These are phyloP conservation scores for Aspergillus steynii DNA, from an alignment of 495 filamentous ascomycete species.

Conservation along the genomic window DNA sequence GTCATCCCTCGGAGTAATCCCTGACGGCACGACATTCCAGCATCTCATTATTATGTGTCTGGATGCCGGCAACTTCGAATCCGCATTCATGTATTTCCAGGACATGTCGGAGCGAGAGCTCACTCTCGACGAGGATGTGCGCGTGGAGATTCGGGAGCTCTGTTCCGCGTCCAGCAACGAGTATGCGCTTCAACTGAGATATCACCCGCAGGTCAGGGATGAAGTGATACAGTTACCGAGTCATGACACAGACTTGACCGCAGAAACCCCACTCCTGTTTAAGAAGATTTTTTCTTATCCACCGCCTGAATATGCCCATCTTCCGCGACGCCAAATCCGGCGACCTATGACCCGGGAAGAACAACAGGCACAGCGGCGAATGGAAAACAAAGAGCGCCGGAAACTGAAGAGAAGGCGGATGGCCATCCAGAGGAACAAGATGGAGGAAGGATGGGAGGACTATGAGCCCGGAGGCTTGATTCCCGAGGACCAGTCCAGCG, in stretches of 20 bases:
- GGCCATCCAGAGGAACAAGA: constrained; percentile 19
- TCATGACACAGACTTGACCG: constrained; percentile 9
- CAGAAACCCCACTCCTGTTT: not conserved
- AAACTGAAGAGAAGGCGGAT: constrained; percentile 23
- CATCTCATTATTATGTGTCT: constrained; percentile 66
- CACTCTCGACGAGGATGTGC: constrained; percentile 22
- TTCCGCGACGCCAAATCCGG: not conserved
- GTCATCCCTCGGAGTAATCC: constrained; percentile 58
- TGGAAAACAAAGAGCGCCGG: constrained; percentile 20
- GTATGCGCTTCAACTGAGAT: constrained; percentile 32
- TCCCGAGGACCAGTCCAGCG: constrained; percentile 11
- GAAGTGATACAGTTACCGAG: constrained; percentile 11
- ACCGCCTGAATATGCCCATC: not conserved
- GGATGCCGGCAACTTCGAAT: constrained; percentile 38
- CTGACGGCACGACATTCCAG: constrained; percentile 66
- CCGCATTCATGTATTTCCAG: constrained; percentile 42
- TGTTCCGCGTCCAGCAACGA: constrained; percentile 29
- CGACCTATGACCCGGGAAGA: constrained; percentile 12
- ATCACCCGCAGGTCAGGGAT: constrained; percentile 28
- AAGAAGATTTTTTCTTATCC: constrained; percentile 7
- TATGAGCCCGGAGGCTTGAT: constrained; percentile 22
- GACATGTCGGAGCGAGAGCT: constrained; percentile 35
- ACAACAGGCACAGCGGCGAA: constrained; percentile 18
- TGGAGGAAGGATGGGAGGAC: constrained; percentile 28
- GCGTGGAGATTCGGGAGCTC: constrained; percentile 30